phyloP scores from a whole-genome alignment of 108 stramenopile species.

The Pelagomonas calceolata region DNA sequence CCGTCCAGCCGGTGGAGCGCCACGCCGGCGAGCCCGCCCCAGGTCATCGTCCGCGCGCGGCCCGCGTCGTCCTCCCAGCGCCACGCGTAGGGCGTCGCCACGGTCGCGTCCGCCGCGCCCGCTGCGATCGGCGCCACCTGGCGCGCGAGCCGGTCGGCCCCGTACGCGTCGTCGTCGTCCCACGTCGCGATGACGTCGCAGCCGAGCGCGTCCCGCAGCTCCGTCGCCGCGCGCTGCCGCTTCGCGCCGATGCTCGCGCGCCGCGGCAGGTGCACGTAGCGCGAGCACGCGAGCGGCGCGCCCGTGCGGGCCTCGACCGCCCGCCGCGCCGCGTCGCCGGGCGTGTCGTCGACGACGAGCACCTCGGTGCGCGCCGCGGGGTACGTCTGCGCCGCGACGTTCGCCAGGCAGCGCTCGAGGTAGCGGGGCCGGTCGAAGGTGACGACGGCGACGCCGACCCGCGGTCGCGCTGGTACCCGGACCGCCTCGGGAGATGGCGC shows the following conservation, averaged over 20 bases:
- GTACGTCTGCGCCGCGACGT: neutral
- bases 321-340: no score
- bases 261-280: neutral
- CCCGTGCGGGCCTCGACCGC: no score
- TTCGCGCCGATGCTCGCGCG: neutral
- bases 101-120: neutral
- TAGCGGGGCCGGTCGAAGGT: neutral
- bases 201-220: no score
- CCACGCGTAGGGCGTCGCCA: neutral
- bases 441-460: neutral
- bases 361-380: neutral
- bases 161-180: slow-evolving; percentile 1
- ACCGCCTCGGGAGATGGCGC: no score
- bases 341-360: neutral
- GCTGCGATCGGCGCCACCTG: neutral
- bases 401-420: neutral
- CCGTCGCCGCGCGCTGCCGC: neutral
- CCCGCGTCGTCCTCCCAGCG: neutral
- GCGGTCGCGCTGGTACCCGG: no score
- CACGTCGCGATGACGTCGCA: neutral
- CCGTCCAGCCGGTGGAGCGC: neutral
- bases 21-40: neutral
- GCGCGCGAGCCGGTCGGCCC: neutral
- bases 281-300: no score
- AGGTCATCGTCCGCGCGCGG: neutral